A percentile compares a stretch with the other conserved stretches of the same genome.
Evolutionary conservation across 352 stramenopile species (phyloP).

Genomic region (Pseudoperonospora humuli): DNA sequence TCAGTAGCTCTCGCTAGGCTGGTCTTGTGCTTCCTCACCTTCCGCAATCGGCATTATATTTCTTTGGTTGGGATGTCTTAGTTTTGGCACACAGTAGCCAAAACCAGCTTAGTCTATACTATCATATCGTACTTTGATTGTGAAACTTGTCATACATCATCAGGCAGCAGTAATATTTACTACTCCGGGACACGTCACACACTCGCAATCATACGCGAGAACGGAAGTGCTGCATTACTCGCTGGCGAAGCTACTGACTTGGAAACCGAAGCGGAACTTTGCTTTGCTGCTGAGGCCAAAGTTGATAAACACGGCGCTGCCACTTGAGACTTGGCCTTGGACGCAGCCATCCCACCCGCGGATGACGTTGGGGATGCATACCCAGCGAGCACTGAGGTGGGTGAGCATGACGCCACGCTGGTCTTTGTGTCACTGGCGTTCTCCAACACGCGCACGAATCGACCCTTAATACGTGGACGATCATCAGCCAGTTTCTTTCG

Average conservation of each 20-base stretch:
- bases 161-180: background rate
- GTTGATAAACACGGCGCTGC: constrained; percentile 9
- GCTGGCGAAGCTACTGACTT: constrained; percentile 9
- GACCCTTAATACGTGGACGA: constrained; percentile 88
- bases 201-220: constrained; percentile 35
- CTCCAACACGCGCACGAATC: constrained; percentile 86
- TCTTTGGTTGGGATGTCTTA: constrained; percentile 17
- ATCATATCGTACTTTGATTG: constrained; percentile 38
- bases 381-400: constrained; percentile 7
- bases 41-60: constrained; percentile 24
- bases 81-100: constrained; percentile 14
- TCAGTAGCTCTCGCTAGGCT: too few relatives aligned
- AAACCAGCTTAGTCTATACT: constrained; percentile 33
- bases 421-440: constrained; percentile 43
- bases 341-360: constrained; percentile 10
- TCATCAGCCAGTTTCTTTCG: constrained; percentile 96
- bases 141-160: constrained; percentile 21
- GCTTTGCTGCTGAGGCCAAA: constrained; percentile 5
- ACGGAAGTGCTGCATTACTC: constrained; percentile 18
- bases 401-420: constrained; percentile 7
- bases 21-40: too few relatives aligned
- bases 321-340: constrained; percentile 9
- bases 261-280: constrained; percentile 6
- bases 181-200: constrained; percentile 30
- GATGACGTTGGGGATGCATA: constrained; percentile 29